phyloP scores from a whole-genome alignment of 1,139 yeast genomes.

The Taphrina pruni region DNA sequence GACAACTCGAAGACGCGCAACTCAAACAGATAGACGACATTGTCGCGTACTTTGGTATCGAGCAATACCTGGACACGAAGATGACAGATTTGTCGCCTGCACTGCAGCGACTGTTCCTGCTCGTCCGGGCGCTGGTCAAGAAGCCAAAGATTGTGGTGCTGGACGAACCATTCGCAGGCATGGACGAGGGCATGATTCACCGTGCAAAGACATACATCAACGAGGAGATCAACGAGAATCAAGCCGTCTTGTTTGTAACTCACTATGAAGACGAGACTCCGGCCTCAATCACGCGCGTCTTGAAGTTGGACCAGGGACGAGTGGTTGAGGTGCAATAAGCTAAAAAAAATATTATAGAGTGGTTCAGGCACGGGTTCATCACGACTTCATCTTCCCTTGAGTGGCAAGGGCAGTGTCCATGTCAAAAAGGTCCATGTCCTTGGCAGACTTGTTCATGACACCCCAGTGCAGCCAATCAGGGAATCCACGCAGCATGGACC shows the following conservation, averaged over 20 bases:
- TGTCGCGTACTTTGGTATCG: conserved; percentile 48
- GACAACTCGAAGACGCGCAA: conserved; percentile 49
- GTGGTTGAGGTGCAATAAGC: conserved; percentile 12
- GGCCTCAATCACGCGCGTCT: conserved; percentile 52
- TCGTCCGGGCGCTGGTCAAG: conserved; percentile 76
- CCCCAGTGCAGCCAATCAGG: conserved; percentile 36
- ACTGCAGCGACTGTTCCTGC: conserved; percentile 77
- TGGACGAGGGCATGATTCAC: conserved; percentile 71
- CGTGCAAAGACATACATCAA: conserved; percentile 71
- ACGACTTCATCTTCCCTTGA: not conserved
- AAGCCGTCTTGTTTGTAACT: conserved; percentile 59
- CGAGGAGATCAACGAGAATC: conserved; percentile 64
- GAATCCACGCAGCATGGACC: conserved; percentile 21
- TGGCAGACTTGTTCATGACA: conserved; percentile 18
- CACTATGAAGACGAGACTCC: conserved; percentile 73
- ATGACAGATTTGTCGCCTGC: conserved; percentile 68
- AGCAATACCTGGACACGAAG: conserved; percentile 49
- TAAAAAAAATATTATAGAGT: not conserved
- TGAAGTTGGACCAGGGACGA: conserved; percentile 44
- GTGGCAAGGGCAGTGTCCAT: conserved; percentile 13
- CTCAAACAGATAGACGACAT: conserved; percentile 45
- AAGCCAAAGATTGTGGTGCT: conserved; percentile 77
- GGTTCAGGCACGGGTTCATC: not conserved
- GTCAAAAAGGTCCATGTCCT: conserved; percentile 29
- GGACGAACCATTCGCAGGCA: conserved; percentile 93